phyloP scores from a whole-genome alignment of 768 basidiomycete species.

The Arthromyces matolae region DNA sequence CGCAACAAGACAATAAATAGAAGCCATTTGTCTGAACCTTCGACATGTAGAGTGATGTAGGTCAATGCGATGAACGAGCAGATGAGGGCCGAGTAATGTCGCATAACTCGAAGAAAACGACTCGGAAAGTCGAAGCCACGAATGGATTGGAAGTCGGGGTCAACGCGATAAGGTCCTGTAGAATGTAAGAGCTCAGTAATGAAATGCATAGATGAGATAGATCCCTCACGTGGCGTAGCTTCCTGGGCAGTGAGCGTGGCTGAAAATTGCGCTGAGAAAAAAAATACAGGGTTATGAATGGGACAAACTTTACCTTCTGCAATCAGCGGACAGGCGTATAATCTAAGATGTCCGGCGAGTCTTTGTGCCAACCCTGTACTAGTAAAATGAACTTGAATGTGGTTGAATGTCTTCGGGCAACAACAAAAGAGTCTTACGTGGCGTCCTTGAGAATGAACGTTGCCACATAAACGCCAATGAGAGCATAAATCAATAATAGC shows the following conservation, averaged over 20 bases:
- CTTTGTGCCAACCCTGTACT: conserved; percentile 17
- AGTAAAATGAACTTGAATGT: background rate
- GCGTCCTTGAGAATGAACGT: conserved; percentile 20
- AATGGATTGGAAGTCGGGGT: background rate
- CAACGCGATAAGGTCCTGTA: no score
- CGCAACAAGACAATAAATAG: conserved; percentile 18
- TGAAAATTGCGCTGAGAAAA: no score
- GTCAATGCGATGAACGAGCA: background rate
- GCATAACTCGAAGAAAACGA: background rate
- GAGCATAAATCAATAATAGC: conserved; percentile 21
- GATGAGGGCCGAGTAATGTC: background rate
- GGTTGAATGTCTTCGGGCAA: background rate
- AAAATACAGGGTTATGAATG: no score
- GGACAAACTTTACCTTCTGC: conserved; percentile 27
- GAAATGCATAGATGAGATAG: no score
- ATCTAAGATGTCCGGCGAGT: conserved; percentile 30
- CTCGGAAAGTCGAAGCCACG: background rate
- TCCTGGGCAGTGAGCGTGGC: no score
- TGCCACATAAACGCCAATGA: conserved; percentile 24
- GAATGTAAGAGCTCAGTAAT: no score
- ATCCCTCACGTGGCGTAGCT: no score
- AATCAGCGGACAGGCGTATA: conserved; percentile 36
- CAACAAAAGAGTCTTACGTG: conserved; percentile 5
- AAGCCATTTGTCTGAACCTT: conserved; percentile 29
- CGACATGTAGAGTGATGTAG: background rate